Evolutionary conservation across 352 stramenopile genomes (phyloP), one percentile per base, ranked within the genome.

Genomic region (Globisporangium iwayamae): DNA sequence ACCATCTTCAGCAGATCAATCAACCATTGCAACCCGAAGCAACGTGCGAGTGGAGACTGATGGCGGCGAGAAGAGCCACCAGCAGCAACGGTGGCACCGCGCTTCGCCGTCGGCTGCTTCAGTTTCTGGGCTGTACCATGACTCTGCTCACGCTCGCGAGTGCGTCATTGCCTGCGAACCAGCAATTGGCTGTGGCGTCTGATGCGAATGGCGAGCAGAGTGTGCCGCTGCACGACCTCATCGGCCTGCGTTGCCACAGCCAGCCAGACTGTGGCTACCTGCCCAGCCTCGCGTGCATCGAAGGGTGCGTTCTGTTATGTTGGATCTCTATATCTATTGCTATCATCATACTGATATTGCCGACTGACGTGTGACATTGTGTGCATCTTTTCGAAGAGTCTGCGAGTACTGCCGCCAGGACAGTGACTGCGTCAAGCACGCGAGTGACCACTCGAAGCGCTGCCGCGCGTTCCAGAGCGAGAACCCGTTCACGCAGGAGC

Each of bases 191-290:
- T 34, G 16, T 20, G 51, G 28, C 8, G 4, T 9, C 18, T 10
- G 25, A 41, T 8, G 16, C 20, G 10, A 25, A 59, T 14, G 55
- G 51, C 9, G 14, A 47, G 41, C 41, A 22, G 41, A 18, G 41
- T 16, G 56, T 53, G 43, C 64, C 66, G 25, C 81, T 79, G 64
- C 56, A 69, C 46, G 72, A 86, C 4, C 63, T 61, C 10, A 45
- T 87, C 38, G 81, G 83, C 1, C 18, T 87, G 2, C 39, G 65
- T 13, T 95, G 86, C 71, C 63, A 70, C 1, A 56, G 66, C 28
- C 76, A 74, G 30, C 65, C 62, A 4, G 84, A 95, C 68, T 95
- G 86, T 56, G 86, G 86, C 68, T 90, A 88, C 56, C 63, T 95
- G 10, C 86, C 84, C 5, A 81, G 81, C 2, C 71, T 93, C 25